These are phyloP conservation scores for Balakata baccata DNA, from an alignment of 345 rosid genomes.

Conservation along the genomic window DNA sequence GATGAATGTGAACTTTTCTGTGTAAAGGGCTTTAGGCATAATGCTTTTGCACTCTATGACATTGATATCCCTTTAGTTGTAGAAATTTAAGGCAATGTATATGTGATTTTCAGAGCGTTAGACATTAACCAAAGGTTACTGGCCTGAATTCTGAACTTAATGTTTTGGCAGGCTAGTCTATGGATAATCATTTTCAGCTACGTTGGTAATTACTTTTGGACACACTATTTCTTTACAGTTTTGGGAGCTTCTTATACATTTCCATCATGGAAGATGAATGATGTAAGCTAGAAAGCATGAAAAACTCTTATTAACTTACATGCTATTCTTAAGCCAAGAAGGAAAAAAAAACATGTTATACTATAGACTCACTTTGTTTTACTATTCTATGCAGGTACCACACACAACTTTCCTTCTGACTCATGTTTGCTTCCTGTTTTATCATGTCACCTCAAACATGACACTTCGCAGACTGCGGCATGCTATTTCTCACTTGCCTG, in stretches of 20 bases:
- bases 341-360: too few relatives aligned
- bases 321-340: background rate
- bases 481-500: slow-evolving; percentile 63
- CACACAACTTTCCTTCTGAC: slow-evolving; percentile 94
- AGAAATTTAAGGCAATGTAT: background rate
- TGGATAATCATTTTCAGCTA: slow-evolving; percentile 91
- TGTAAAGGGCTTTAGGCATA: background rate
- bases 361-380: slow-evolving; percentile 3
- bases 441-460: slow-evolving; percentile 86
- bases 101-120: background rate
- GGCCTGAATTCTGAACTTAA: slow-evolving; percentile 16
- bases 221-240: slow-evolving; percentile 94
- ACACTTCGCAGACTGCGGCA: slow-evolving; percentile 82
- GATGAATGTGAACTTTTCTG: background rate
- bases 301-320: background rate
- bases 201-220: slow-evolving; percentile 98
- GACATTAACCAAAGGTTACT: background rate
- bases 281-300: slow-evolving; percentile 47
- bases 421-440: slow-evolving; percentile 90
- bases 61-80: background rate
- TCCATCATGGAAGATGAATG: slow-evolving; percentile 98
- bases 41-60: background rate
- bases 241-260: slow-evolving; percentile 98
- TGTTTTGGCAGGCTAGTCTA: slow-evolving; percentile 66
- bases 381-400: slow-evolving; percentile 65